phyloP scores from a whole-genome alignment of 2,329 filamentous ascomycete genomes.

The Diaporthe citrichinensis region DNA sequence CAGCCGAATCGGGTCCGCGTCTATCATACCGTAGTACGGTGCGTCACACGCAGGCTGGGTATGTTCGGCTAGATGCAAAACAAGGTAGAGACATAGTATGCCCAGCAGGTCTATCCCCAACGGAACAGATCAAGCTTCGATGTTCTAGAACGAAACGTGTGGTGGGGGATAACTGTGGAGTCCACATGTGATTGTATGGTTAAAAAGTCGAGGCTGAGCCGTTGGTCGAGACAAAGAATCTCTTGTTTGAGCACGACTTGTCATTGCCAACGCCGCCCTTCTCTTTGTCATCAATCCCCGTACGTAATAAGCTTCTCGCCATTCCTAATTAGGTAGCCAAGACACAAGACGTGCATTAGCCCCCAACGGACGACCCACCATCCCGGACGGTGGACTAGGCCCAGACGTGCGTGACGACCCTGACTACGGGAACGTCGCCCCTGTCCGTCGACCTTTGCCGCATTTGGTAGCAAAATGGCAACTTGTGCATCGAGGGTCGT shows the following conservation, averaged over 20 bases:
- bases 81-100: slow-evolving; percentile 24
- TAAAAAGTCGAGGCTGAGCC: background rate
- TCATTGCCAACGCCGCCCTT: slow-evolving; percentile 5
- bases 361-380: slow-evolving; percentile 14
- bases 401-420: background rate
- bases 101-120: background rate
- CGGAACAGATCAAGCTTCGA: slow-evolving; percentile 13
- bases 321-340: slow-evolving; percentile 46
- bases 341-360: slow-evolving; percentile 46
- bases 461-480: slow-evolving; percentile 35
- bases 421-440: slow-evolving; percentile 4
- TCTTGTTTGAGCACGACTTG: slow-evolving; percentile 1
- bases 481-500: slow-evolving; percentile 22
- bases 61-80: slow-evolving; percentile 26
- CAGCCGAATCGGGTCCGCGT: slow-evolving; percentile 1
- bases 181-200: background rate
- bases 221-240: slow-evolving; percentile 19
- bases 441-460: slow-evolving; percentile 13
- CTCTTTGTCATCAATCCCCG: slow-evolving; percentile 33
- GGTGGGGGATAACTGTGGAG: background rate
- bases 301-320: slow-evolving; percentile 25
- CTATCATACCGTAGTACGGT: slow-evolving; percentile 33
- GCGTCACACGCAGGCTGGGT: slow-evolving; percentile 6
- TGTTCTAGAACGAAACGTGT: background rate
- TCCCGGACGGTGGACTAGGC: background rate